phyloP scores from a whole-genome alignment of 768 basidiomycete species.

The Boletellus emodensis region DNA sequence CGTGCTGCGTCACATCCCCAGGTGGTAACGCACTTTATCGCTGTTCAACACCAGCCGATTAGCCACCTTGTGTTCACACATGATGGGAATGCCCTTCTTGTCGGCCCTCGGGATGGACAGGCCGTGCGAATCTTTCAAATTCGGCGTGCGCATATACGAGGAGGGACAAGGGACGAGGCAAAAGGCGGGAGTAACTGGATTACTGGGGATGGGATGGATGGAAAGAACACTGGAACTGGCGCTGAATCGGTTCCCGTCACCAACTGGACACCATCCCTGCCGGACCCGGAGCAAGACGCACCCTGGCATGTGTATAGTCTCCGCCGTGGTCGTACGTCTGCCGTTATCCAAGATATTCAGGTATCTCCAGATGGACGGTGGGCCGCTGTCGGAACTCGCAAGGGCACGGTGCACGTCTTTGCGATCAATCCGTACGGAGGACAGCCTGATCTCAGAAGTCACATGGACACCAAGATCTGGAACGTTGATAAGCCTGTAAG shows the following conservation, averaged over 20 bases:
- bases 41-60: too few species aligned
- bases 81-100: conserved; percentile 49
- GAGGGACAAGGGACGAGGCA: neutral
- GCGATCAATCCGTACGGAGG: conserved; percentile 23
- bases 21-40: too few species aligned
- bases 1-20: too few species aligned
- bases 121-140: conserved; percentile 47
- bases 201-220: neutral
- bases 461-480: too few species aligned
- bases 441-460: too few species aligned
- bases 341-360: conserved; percentile 51
- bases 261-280: conserved; percentile 2
- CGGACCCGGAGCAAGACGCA: conserved; percentile 14
- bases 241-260: neutral
- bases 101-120: conserved; percentile 54
- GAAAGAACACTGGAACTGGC: conserved; percentile 4
- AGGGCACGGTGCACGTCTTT: conserved; percentile 68
- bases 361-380: conserved; percentile 53
- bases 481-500: too few species aligned
- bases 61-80: conserved; percentile 46
- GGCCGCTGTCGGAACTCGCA: conserved; percentile 63
- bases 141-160: neutral
- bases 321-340: conserved; percentile 66
- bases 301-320: conserved; percentile 66
- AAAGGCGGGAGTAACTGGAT: neutral